Evolutionary conservation across 208 protist genomes (phyloP).

Genomic region (Acanthamoeba sp.): DNA sequence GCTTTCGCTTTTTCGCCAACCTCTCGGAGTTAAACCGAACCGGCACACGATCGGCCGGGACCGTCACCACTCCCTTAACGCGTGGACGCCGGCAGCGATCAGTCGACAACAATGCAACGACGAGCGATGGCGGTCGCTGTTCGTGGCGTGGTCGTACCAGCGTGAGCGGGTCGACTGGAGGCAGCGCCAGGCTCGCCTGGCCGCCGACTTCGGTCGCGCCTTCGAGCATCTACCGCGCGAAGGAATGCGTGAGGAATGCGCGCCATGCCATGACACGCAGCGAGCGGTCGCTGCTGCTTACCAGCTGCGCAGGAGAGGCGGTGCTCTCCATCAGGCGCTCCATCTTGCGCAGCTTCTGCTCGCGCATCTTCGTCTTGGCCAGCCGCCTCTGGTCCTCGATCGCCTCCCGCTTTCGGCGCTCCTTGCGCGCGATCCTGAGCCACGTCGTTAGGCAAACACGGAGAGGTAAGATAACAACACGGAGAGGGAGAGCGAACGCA

Average conservation of each 20-base stretch:
- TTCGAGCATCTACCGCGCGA: not conserved
- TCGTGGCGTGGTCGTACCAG: not conserved
- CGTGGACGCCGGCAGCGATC: not conserved
- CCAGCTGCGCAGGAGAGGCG: not conserved
- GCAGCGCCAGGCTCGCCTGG: not conserved
- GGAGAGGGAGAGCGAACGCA: not conserved
- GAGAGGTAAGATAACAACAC: no score
- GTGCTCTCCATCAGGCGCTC: constrained; percentile 42
- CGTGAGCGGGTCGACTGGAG: not conserved
- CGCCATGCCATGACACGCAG: no score
- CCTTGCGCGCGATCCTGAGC: constrained; percentile 34
- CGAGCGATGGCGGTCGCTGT: no score
- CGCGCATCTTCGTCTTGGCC: constrained; percentile 45
- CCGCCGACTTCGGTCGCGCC: not conserved
- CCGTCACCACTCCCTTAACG: not conserved
- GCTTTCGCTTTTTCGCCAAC: not conserved
- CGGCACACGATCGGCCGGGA: not conserved
- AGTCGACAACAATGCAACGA: no score
- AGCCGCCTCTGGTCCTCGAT: constrained; percentile 19
- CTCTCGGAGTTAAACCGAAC: constrained; percentile 30
- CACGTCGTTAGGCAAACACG: not conserved
- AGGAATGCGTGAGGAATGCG: no score
- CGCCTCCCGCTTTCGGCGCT: constrained; percentile 6
- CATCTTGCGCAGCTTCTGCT: constrained; percentile 39
- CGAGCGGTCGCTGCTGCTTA: not conserved